Conservation (phyloP, 176 grass and related monocot genomes). For the Hordeum marinum region DNA sequence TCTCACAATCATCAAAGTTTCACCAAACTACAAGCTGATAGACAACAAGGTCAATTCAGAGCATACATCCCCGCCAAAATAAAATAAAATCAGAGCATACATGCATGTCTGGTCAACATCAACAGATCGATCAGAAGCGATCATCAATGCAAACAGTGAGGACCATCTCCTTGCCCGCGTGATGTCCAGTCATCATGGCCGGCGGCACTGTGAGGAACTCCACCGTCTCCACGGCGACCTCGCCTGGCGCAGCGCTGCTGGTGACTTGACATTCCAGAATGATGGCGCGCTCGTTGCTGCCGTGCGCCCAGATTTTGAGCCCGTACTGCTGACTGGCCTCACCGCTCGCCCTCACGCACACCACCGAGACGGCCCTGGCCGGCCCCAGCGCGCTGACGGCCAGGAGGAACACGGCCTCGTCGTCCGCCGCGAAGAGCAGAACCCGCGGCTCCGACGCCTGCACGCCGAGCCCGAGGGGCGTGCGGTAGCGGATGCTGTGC, state of each 20-base stretch:
- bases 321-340: not conserved
- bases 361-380: not conserved
- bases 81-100: no score
- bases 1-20: not conserved
- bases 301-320: constrained; percentile 16
- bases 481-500: not conserved
- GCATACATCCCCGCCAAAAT: not conserved
- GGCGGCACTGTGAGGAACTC: not conserved
- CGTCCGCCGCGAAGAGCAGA: constrained; percentile 13
- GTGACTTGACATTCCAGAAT: not conserved
- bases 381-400: not conserved
- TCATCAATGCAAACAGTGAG: not conserved
- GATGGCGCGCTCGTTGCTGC: not conserved
- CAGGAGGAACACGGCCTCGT: constrained; percentile 9
- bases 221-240: not conserved
- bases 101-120: not conserved
- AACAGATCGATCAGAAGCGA: not conserved
- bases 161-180: not conserved
- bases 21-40: not conserved
- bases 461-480: not conserved
- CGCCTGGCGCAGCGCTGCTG: not conserved
- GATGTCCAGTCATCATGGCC: not conserved
- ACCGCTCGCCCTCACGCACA: constrained; percentile 2
- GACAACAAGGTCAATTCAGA: not conserved
- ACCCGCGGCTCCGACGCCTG: not conserved